Percentiles rank a stretch among this genome's conserved stretches.
Evolutionary conservation across 208 protist genomes (phyloP).

Genomic region (Angomonas deanei): DNA sequence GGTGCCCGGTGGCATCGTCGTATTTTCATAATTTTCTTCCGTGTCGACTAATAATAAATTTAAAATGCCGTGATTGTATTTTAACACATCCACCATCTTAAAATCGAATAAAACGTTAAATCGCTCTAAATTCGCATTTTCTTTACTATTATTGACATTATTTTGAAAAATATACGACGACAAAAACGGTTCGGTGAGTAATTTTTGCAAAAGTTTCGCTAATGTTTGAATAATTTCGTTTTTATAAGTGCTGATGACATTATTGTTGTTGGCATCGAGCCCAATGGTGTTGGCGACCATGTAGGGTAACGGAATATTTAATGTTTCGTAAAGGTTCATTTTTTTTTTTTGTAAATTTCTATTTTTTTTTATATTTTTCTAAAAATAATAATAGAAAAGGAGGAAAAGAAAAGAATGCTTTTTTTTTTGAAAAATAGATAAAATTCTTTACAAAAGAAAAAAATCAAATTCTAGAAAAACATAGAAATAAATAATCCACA

Average conservation of each 20-base stretch:
- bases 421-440: not conserved
- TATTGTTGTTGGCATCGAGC: slow-evolving; percentile 1
- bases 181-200: not conserved
- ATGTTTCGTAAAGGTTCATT: not conserved
- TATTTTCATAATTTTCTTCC: not conserved
- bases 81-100: not conserved
- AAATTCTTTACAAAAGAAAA: not conserved
- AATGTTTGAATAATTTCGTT: not conserved
- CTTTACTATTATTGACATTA: slow-evolving; percentile 5
- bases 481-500: not conserved
- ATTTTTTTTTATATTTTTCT: not conserved
- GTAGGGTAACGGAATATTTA: not conserved
- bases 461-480: not conserved
- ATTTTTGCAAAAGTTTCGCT: not conserved
- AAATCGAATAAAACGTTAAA: not conserved
- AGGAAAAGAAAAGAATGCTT: not conserved
- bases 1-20: not conserved
- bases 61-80: slow-evolving; percentile 25
- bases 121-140: not conserved
- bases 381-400: not conserved
- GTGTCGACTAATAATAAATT: slow-evolving; percentile 23
- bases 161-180: not conserved
- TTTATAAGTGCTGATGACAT: not conserved
- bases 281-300: not conserved
- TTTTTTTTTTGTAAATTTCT: not conserved